Base-by-base conservation (phyloP, 371 early-diverging fungal species). In the Syncephalis plumigaleata region DNA sequence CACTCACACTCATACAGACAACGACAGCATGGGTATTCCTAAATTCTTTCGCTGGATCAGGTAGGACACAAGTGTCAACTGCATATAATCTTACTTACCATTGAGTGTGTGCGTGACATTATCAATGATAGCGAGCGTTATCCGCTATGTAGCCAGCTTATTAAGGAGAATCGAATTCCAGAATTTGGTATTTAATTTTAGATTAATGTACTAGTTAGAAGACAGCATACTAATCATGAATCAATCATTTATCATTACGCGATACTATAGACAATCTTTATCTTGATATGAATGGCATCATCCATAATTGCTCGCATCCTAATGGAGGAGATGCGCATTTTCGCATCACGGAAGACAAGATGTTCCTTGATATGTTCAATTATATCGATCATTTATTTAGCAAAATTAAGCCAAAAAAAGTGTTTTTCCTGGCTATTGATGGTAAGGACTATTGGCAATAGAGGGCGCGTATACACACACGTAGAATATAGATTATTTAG, bases 211-310 rank as follows among this genome's bases (percentile, higher is more conserved):
- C n/a, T n/a, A 2, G 5, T 2, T 39, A n/a, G n/a, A 42, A 42
- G n/a, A 39, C 17, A 37, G 9, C 15, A 42, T 20, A 11, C 13
- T 44, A 22, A 9, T 37, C n/a, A n/a, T n/a, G n/a, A n/a, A n/a
- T n/a, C 8, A 42, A 11, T 45, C 17, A 31, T 9, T 22, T 13
- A 46, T 9, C 16, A 27, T 17, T 17, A n/a, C 37, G 18, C 4
- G 40, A 15, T 15, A 13, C 1, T 27, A n/a, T 58, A 77, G 77
- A 86, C 57, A 92, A 91, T 64, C 69, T 99, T 47, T 98, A 99
- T 56, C 66, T 99, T 57, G 99, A 99, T 57, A 95, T 99, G 91
- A 99, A 99, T 67, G 99, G 98, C 46, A 95, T 99, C 58, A 85
- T 99, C 56, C 99, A 99, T 66, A 91, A 92, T 45, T 98, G 98